Base-by-base conservation (phyloP, 129 eudicot species). In the Helichrysum umbraculigerum region DNA sequence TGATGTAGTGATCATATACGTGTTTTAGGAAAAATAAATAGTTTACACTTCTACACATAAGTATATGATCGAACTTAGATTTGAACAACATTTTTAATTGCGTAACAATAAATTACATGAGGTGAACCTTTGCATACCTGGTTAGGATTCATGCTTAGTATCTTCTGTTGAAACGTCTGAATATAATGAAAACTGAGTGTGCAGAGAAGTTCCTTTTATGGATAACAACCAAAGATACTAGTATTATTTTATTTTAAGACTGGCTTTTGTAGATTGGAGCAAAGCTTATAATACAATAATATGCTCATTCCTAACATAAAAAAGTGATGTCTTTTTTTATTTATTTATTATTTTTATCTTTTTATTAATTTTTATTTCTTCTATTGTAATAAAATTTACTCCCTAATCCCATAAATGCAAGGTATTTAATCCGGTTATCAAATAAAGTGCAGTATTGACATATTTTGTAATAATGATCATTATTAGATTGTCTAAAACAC, bases 51-150 rank as follows among this genome's bases (percentile, higher is more conserved):
- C 3, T 66, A 34, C 37, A 29, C 25, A 17, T 66, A 14, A 28
- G 30, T 3, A 63, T 63, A 0, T 34, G 10, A 64, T 30, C 4
- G 4, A 64, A 30, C 21, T 14, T 15, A 64, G 3, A 64, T 12
- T 10, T 16, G 7, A 64, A 17, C 19, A 28, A 29, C 42, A 64
- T 22, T 12, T 64, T 32, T 32, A 4, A 5, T 59, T 1, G 4
- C 34, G 47, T 41, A 32, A 66, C 35, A 66, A 34, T 16, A 66
- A 66, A 5, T 6, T 66, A 63, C 25, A 66, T 66, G 35, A 34
- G 15, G 70, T 37, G 44, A 63, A 66, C 70, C n/a, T 34, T 16
- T 66, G 70, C 56, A 37, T 37, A 73, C 83, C 79, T 80, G 35
- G 37, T 34, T 58, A 73, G 79, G 39, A 20, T 67, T 67, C 83